Conservation (phyloP, 768 basidiomycete species). For the Suillus subalutaceus region DNA sequence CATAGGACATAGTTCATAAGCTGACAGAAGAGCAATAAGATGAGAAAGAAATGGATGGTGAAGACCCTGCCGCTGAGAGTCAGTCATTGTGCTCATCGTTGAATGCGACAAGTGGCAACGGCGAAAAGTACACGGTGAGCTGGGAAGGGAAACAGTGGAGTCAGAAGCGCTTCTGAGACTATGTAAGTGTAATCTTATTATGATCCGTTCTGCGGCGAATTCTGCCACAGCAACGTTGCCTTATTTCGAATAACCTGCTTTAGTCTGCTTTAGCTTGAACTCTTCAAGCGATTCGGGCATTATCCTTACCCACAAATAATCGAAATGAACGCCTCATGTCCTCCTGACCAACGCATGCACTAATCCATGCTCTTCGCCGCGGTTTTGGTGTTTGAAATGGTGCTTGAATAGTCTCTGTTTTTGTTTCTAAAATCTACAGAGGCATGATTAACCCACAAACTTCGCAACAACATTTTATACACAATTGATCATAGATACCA, state of each 20-base stretch:
- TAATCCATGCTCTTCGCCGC: not conserved
- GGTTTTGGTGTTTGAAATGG: not conserved
- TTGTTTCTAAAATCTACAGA: not conserved
- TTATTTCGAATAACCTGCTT: not conserved
- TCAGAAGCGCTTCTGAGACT: constrained; percentile 6
- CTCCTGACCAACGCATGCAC: constrained; percentile 9
- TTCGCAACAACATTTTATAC: not conserved
- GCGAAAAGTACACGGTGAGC: not conserved
- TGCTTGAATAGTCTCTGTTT: not conserved
- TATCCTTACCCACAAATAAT: not conserved
- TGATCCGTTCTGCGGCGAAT: constrained; percentile 6
- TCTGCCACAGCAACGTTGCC: constrained; percentile 8
- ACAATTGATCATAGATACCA: not conserved
- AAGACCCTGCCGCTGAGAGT: constrained; percentile 20
- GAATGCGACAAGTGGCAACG: constrained; percentile 18
- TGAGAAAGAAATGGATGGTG: constrained; percentile 51
- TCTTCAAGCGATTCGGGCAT: not conserved
- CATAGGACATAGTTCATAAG: constrained; percentile 58
- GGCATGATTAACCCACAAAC: not conserved
- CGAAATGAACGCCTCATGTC: constrained; percentile 7
- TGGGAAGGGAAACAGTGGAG: constrained; percentile 4
- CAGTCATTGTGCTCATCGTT: constrained; percentile 39
- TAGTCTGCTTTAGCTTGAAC: constrained; percentile 3
- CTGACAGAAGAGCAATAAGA: constrained; percentile 58
- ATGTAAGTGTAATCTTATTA: constrained; percentile 13